phyloP scores from a whole-genome alignment of 805 yeast genomes.

The Huiozyma naganishii region DNA sequence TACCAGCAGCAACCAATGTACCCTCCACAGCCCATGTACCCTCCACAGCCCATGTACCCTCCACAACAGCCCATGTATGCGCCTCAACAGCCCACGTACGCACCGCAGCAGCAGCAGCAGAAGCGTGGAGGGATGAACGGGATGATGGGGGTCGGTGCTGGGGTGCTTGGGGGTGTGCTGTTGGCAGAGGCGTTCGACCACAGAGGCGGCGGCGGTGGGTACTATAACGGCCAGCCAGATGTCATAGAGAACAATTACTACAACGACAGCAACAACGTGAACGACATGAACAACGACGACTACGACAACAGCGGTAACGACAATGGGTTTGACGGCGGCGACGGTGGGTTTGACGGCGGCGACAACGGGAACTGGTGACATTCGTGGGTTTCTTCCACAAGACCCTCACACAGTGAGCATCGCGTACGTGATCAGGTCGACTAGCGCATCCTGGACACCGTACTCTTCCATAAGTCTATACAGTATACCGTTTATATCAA shows the following conservation, averaged over 20 bases:
- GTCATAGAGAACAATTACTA: slow-evolving; percentile 29
- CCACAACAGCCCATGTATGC: neutral
- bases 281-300: slow-evolving; percentile 13
- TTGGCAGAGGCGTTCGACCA: slow-evolving; percentile 34
- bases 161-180: slow-evolving; percentile 51
- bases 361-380: neutral
- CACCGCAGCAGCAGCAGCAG: slow-evolving; percentile 19
- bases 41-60: slow-evolving; percentile 7
- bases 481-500: slow-evolving; percentile 6
- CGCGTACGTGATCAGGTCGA: slow-evolving; percentile 2
- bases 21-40: slow-evolving; percentile 2
- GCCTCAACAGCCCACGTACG: slow-evolving; percentile 27
- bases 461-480: slow-evolving; percentile 14
- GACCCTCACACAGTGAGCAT: neutral
- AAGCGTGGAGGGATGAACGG: slow-evolving; percentile 29
- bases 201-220: neutral
- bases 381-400: too few species aligned
- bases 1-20: slow-evolving; percentile 21
- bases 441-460: slow-evolving; percentile 14
- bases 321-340: slow-evolving; percentile 20
- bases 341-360: slow-evolving; percentile 14
- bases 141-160: slow-evolving; percentile 44
- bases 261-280: slow-evolving; percentile 23
- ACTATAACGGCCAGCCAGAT: slow-evolving; percentile 2
- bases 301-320: slow-evolving; percentile 25